Base-by-base conservation (phyloP, 2,329 filamentous ascomycete genomes). In the Aspergillus clavatus region DNA sequence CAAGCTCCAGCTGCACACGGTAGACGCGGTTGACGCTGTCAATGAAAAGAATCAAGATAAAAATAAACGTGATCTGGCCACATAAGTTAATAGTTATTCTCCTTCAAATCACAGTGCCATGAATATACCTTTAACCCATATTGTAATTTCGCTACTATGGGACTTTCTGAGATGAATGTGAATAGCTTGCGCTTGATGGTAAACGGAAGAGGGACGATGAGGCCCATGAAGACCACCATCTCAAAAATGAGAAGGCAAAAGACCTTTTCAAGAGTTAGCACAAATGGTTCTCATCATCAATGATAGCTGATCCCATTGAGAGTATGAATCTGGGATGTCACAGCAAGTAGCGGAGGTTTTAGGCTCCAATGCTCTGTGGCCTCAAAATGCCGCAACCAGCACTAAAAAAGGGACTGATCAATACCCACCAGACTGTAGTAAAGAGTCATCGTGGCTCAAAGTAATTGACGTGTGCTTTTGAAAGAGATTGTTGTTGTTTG, bases 21-120 rank as follows among this genome's bases (percentile, higher is more conserved):
- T 96, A 98, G 63, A 98, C 93, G 54, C 93, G 88, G 70, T 86
- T 86, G 69, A 97, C 90, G 66, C 89, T 95, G 74, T 98, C 93
- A 61, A 97, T 81, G 74, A 98, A 98, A 55, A 98, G 84, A 54
- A 98, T 95, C 47, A 97, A 78, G 63, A 98, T 97, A 75, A 98
- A 98, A 66, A 98, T 91, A 68, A 98, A 98, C 2, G 89, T 95
- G 46, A 98, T 98, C 81, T 84, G 19, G n/a, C n/a, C 7, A 24
- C 7, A 35, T 18, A 51, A 18, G 33, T 11, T 22, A 24, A 27
- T 54, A 22, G 54, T 41, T 18, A 16, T 12, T 10, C 7, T 12
- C 5, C 7, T 16, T 10, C 4, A 11, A n/a, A n/a, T 24, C n/a
- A 2, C 33, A 7, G 5, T 8, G 5, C n/a, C 7, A 24, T 10